Evolutionary conservation across 192 early-diverging fungal species (phyloP), one percentile per base, ranked within the genome.

Genomic region (Linnemannia schmuckeri): DNA sequence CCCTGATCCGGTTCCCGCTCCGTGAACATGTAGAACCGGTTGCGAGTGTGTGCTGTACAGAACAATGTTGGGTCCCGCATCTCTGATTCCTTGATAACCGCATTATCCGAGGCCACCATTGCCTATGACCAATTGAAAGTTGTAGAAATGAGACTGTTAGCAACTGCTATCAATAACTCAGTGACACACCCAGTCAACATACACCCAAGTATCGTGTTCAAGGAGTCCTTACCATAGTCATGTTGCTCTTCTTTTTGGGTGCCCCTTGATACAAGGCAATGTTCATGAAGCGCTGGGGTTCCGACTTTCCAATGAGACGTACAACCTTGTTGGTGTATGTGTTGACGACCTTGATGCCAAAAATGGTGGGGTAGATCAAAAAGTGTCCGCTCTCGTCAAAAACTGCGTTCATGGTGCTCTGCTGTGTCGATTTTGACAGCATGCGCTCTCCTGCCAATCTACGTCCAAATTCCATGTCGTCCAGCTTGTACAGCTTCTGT

Each of bases 401-500:
- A 2, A 97, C 94, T 22, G 94, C 95, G 89, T 97, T 98, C 52
- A 91, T 90, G 41, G 88, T 88, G 12, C 73, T 85, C 35, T 91
- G 91, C 77, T 96, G 94, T 3, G 93, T 88, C 0, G 96, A 91
- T 72, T 96, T 96, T 66, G 94, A 92, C 52, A 99, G 85, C 85
- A 99, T 97, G 66, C 93, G 92, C 69, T 99, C 98, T 15, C 96
- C 90, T 1, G 97, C 97, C 63, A 98, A 75, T 46, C 98, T 90
- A 75, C 97, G 91, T 22, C 98, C 98, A 92, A 99, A 99, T 84
- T 99, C 98, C 98, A 99, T 99, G 77, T 97, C 97, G 88, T 99
- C 98, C 54, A 99, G 82, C 82, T 93, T 93, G 79, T 94, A 91
- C 37, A 92, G 85, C n/a, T 92, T 92, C 30, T 94, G 95, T 22